Base-by-base conservation (phyloP, 208 protist genomes). In the Leishmania arabica region DNA sequence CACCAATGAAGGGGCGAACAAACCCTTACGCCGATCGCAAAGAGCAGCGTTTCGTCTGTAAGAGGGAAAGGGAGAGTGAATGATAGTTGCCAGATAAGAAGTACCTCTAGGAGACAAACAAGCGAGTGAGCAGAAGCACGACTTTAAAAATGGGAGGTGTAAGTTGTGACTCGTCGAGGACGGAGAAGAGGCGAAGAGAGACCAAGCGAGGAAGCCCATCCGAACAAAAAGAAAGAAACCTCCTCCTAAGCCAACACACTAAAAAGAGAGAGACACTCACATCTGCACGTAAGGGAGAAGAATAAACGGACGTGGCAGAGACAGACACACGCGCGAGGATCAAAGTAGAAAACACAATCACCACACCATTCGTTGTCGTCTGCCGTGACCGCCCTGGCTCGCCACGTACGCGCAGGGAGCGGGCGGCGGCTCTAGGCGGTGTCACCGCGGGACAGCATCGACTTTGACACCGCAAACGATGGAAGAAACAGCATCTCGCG, bases 401-500 rank as follows among this genome's bases (percentile, higher is more conserved):
- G 3, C 24, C 27, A 34, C n/a, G 37, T 40, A 53, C n/a, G 69
- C 27, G 45, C n/a, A 27, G 27, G 66, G 40, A 21, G 17, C 8
- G 17, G 24, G 40, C 47, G 27, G 47, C 13, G 34, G 19, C 13
- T 37, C 51, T 64, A 76, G 31, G 34, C 15, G 72, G 45, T 47
- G 8, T 72, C 37, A 24, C 56, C 15, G 24, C 3, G 74, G 54
- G 31, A 64, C 47, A 76, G 24, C 6, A 73, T 17, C 40, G 21
- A 9, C 45, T 73, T 73, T 11, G 45, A 54, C 69, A 34, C 69
- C 42, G 47, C 69, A 68, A 70, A 11, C n/a, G 86, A 37, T 21
- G 69, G 74, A 45, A 78, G 69, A 8, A 86, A 89, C 49, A 93
- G 78, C 47, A 96, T 85, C 80, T 93, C 89, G 40, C 86, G 90